Evolutionary conservation across 257 asterid species (phyloP), one percentile per base, ranked within the genome.

Genomic region (Euphrasia confusa): DNA sequence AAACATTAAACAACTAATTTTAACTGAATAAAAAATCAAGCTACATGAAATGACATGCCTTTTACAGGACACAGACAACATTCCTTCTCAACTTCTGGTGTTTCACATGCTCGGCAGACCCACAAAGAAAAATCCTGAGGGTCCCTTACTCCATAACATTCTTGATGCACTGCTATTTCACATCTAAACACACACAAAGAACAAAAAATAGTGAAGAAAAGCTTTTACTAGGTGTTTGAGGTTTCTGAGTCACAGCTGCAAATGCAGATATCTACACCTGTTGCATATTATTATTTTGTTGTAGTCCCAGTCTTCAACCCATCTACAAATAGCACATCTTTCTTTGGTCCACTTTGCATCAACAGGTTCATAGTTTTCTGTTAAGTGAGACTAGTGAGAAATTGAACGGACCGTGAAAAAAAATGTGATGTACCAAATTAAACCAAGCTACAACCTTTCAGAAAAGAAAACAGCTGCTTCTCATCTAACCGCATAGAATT

Each of bases 251-350:
- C 55, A 33, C 9, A 67, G 68, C 54, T 64, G 56, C 30, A 66
- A 72, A 2, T 58, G 45, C 50, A 64, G 63, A 77, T 54, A 47
- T n/a, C 45, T 53, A 67, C 58, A 92, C 99, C 97, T 87, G 87
- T 87, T 93, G 86, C 99, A 93, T 69, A 93, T 87, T 40, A 93
- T 82, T 66, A 93, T 89, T 77, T 93, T 93, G 75, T 93, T 93
- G 78, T 93, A 80, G 60, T 89, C 97, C 96, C 96, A 93, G 69
- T 93, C 99, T 72, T 89, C 99, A 71, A 89, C 95, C 99, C 99
- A 89, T 79, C 99, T 85, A 77, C 99, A 93, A 70, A 89, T 70
- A 71, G 99, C 99, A 81, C 99, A 93, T 45, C 94, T 81, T 73
- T 93, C 99, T 30, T 97, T 72, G 13, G 96, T 89, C 97, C 97